A percentile compares a stretch with the other conserved stretches of the same genome.
phyloP scores from a whole-genome alignment of 116 monocot genomes.

The Zostera marina region DNA sequence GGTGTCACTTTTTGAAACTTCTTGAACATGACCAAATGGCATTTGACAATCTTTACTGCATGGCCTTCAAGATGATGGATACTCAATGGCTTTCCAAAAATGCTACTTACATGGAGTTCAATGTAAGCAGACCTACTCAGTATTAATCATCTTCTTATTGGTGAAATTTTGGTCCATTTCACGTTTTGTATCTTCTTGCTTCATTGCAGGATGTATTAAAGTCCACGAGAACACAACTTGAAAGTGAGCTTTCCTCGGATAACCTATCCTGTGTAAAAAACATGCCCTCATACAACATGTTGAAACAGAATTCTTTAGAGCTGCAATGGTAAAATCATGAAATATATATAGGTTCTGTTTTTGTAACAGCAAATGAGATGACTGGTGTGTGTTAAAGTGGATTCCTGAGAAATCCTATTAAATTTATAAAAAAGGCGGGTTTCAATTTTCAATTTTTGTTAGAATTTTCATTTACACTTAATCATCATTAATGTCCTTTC shows the following conservation, averaged over 20 bases:
- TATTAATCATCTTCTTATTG: neutral
- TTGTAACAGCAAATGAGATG: too few relatives aligned
- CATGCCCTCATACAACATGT: constrained; percentile 57
- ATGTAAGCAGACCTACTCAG: constrained; percentile 8
- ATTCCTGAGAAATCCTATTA: too few relatives aligned
- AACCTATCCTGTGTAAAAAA: constrained; percentile 31
- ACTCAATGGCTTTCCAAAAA: constrained; percentile 67
- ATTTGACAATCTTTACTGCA: constrained; percentile 78
- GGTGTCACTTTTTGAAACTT: constrained; percentile 39
- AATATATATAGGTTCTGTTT: too few relatives aligned
- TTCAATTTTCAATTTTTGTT: too few relatives aligned
- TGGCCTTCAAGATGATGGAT: constrained; percentile 78
- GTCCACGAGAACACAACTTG: constrained; percentile 55
- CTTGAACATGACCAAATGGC: constrained; percentile 58
- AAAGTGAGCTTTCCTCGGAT: constrained; percentile 52
- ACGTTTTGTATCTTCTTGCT: constrained; percentile 4
- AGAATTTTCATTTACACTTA: too few relatives aligned
- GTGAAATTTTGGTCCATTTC: neutral
- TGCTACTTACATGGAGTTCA: constrained; percentile 48
- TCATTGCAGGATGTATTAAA: constrained; percentile 68
- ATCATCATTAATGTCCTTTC: too few relatives aligned
- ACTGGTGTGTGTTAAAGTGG: too few relatives aligned
- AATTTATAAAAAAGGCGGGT: too few relatives aligned
- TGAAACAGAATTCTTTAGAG: constrained; percentile 7
- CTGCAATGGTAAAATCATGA: neutral